Percentiles rank a stretch among this genome's conserved stretches.
Conservation (phyloP, 179 eudicot genomes). For the Silene noctiflora region DNA sequence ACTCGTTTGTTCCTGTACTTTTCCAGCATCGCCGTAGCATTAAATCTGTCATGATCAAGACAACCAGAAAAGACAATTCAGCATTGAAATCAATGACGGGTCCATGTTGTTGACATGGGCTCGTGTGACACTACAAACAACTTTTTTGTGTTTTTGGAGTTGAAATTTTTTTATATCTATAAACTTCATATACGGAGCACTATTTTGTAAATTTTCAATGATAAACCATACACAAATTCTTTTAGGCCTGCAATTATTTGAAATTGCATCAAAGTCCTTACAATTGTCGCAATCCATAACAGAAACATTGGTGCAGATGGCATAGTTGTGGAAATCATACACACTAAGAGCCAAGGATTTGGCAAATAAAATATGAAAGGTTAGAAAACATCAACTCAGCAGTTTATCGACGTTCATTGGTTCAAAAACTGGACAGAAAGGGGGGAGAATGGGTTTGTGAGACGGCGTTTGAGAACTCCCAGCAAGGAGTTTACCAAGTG, state of each 20-base stretch:
- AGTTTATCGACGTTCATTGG: background rate
- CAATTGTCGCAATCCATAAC: background rate
- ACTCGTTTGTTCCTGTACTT: conserved; percentile 66
- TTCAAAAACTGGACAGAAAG: background rate
- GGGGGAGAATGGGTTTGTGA: background rate
- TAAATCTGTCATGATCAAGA: conserved; percentile 44
- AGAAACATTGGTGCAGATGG: background rate
- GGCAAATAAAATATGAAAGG: background rate
- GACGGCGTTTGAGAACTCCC: background rate
- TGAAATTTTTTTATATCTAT: no score
- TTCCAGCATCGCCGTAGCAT: conserved; percentile 64
- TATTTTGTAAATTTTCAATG: no score
- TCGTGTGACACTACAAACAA: no score
- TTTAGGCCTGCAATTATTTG: no score
- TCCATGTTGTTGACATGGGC: no score
- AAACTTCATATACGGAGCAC: no score
- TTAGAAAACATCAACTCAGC: background rate
- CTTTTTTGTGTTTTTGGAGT: no score
- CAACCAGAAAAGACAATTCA: background rate
- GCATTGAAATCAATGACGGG: background rate
- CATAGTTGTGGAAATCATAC: background rate
- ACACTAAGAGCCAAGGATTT: background rate
- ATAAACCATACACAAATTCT: no score
- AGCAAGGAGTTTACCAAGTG: background rate
- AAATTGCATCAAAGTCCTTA: background rate